These are phyloP conservation scores for Arthrobotrys megalospora DNA, from an alignment of 2,329 filamentous ascomycete genomes.

Conservation along the genomic window DNA sequence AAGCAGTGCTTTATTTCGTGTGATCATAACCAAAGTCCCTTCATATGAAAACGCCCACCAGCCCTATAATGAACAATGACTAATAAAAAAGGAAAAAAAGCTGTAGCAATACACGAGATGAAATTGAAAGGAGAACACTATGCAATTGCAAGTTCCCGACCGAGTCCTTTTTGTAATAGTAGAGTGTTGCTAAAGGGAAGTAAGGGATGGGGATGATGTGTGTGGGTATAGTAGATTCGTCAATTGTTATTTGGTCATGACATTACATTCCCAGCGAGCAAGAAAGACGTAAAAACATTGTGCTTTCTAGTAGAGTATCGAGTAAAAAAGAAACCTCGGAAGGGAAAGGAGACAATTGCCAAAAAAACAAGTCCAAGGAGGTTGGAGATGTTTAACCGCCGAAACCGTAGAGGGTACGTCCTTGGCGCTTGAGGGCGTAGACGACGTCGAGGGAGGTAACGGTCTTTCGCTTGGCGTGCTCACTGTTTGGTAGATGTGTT, in stretches of 20 bases:
- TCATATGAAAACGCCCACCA: constrained; percentile 60
- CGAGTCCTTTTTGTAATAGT: constrained; percentile 18
- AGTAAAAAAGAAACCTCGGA: constrained; percentile 35
- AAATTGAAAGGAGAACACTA: constrained; percentile 33
- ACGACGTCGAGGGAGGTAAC: constrained; percentile 80
- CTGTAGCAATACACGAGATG: constrained; percentile 49
- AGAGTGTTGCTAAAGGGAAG: background rate
- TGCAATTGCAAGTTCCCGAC: constrained; percentile 34
- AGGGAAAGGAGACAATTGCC: constrained; percentile 34
- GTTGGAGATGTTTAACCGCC: constrained; percentile 77
- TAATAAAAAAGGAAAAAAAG: constrained; percentile 32
- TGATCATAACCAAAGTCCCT: constrained; percentile 60
- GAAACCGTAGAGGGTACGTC: constrained; percentile 88
- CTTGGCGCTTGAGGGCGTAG: constrained; percentile 79
- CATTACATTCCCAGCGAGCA: constrained; percentile 49
- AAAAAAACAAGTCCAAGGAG: constrained; percentile 43
- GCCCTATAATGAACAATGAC: constrained; percentile 58
- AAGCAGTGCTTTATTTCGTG: constrained; percentile 59
- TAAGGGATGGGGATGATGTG: background rate
- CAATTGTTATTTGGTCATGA: constrained; percentile 60
- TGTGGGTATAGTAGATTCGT: constrained; percentile 34
- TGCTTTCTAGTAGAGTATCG: constrained; percentile 12
- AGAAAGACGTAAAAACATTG: constrained; percentile 11
- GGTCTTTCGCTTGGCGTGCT: constrained; percentile 85
- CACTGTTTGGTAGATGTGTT: constrained; percentile 64